phyloP scores from a whole-genome alignment of 2,329 filamentous ascomycete genomes.

The Dactylellina haptotyla region DNA sequence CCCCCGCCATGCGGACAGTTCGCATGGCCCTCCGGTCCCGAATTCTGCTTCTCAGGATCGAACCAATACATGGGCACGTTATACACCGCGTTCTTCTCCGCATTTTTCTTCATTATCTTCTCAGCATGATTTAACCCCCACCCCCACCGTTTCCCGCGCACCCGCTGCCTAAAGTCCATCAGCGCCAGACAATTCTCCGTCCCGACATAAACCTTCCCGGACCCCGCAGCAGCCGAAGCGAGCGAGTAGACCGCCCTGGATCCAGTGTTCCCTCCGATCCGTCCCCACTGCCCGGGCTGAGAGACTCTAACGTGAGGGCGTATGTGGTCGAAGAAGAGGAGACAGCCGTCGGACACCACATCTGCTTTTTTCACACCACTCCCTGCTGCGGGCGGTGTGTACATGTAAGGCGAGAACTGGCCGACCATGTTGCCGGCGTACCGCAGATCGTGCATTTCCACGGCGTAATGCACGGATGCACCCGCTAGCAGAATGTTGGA shows the following conservation, averaged over 20 bases:
- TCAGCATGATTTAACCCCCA: background rate
- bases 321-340: slow-evolving; percentile 15
- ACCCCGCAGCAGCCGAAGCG: background rate
- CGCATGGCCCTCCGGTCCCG: background rate
- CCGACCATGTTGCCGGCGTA: slow-evolving; percentile 18
- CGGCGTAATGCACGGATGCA: slow-evolving; percentile 25
- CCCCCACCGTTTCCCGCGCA: slow-evolving; percentile 11
- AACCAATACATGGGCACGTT: slow-evolving; percentile 39
- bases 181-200: background rate
- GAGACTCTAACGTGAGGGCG: no score
- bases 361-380: background rate
- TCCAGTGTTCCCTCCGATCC: background rate
- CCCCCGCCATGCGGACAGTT: background rate
- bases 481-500: slow-evolving; percentile 21
- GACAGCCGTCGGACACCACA: slow-evolving; percentile 6
- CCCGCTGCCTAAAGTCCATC: slow-evolving; percentile 37
- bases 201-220: slow-evolving; percentile 26
- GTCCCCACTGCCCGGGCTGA: background rate
- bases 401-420: background rate
- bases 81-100: background rate
- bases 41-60: slow-evolving; percentile 11
- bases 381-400: background rate
- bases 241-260: slow-evolving; percentile 18
- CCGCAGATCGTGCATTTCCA: slow-evolving; percentile 43
- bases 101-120: slow-evolving; percentile 32